Evolutionary conservation across 805 yeast species (phyloP).

Genomic region (Millerago galiae): DNA sequence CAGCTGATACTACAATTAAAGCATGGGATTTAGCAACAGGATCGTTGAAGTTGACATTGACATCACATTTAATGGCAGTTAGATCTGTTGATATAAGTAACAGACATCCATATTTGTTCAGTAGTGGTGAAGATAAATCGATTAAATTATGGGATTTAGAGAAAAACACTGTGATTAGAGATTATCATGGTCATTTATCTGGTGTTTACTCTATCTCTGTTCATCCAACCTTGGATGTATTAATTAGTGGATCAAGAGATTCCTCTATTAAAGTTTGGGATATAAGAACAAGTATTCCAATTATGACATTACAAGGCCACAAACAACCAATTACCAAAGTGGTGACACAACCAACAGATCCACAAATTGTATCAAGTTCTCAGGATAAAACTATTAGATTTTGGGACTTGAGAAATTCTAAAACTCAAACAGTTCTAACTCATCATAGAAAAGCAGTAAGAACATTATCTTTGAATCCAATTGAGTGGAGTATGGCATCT

Average conservation of each 20-base stretch:
- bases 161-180: slow-evolving; percentile 69
- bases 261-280: slow-evolving; percentile 90
- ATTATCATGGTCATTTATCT: slow-evolving; percentile 91
- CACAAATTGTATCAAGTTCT: slow-evolving; percentile 79
- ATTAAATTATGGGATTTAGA: slow-evolving; percentile 97
- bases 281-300: slow-evolving; percentile 68
- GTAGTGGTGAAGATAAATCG: slow-evolving; percentile 89
- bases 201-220: slow-evolving; percentile 79
- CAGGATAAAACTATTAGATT: slow-evolving; percentile 78
- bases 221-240: slow-evolving; percentile 81
- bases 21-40: slow-evolving; percentile 85
- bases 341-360: slow-evolving; percentile 62
- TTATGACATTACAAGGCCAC: slow-evolving; percentile 79
- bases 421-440: slow-evolving; percentile 63
- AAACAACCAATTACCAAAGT: slow-evolving; percentile 67
- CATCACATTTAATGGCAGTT: slow-evolving; percentile 91
- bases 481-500: slow-evolving; percentile 67
- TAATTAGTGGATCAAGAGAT: slow-evolving; percentile 88
- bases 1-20: slow-evolving; percentile 82
- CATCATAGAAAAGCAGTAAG: slow-evolving; percentile 83
- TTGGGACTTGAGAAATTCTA: slow-evolving; percentile 89
- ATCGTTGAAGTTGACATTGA: slow-evolving; percentile 61
- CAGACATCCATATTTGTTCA: slow-evolving; percentile 80
- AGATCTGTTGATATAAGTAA: slow-evolving; percentile 67
- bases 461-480: slow-evolving; percentile 61